Conservation (phyloP, 495 filamentous ascomycete species). For the Podospora australis region DNA sequence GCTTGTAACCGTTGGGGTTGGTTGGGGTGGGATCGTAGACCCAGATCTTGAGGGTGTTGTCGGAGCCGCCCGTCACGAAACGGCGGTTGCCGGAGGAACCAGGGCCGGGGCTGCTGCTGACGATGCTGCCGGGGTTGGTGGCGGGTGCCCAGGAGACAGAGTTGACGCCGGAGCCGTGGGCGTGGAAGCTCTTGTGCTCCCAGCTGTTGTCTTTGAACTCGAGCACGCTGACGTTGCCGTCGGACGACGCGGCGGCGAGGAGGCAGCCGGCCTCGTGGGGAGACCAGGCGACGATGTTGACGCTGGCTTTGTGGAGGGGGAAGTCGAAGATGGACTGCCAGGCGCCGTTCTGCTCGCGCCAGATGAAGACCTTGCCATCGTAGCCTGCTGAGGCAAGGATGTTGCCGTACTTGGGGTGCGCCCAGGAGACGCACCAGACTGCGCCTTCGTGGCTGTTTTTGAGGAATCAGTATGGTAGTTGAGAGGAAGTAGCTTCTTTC, state of each 20-base stretch:
- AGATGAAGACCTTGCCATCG: conserved; percentile 97
- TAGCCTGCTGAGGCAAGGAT: conserved; percentile 92
- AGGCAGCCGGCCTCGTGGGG: conserved; percentile 93
- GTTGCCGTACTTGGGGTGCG: conserved; percentile 96
- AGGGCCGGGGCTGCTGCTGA: conserved; percentile 58
- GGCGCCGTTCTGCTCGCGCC: conserved; percentile 73
- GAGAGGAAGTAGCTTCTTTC: too few relatives aligned
- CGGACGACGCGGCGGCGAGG: conserved; percentile 86
- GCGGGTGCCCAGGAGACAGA: conserved; percentile 91
- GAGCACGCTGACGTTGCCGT: conserved; percentile 86
- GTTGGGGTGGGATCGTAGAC: conserved; percentile 42
- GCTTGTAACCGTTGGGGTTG: conserved; percentile 43
- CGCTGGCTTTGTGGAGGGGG: conserved; percentile 82
- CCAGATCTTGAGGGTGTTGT: conserved; percentile 93
- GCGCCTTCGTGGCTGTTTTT: conserved; percentile 77
- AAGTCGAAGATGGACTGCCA: conserved; percentile 87
- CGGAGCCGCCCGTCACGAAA: conserved; percentile 90
- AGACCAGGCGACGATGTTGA: conserved; percentile 96
- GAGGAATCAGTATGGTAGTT: too few relatives aligned
- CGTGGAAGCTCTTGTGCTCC: conserved; percentile 79
- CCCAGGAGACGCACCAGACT: conserved; percentile 96
- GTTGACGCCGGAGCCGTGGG: conserved; percentile 90
- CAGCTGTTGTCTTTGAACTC: conserved; percentile 94
- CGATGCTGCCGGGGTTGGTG: conserved; percentile 69
- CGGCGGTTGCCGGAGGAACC: conserved; percentile 56